These are phyloP conservation scores for Xylariaceae sp. DNA, from an alignment of 2,329 filamentous ascomycete genomes.

Conservation along the genomic window DNA sequence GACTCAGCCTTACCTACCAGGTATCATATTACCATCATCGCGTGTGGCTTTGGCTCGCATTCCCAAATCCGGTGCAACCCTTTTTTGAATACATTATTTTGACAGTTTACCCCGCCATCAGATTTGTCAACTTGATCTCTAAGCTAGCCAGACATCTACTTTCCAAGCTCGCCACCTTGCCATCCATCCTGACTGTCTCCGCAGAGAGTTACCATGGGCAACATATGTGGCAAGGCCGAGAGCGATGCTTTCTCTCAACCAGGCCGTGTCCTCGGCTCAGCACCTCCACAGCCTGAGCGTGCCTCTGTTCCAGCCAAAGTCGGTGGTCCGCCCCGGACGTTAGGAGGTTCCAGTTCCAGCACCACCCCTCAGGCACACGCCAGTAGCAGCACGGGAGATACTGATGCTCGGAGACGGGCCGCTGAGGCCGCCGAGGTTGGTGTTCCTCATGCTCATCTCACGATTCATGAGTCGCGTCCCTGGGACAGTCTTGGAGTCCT, in stretches of 20 bases:
- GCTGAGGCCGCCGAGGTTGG: conserved; percentile 82
- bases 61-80: too few relatives aligned
- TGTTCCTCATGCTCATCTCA: neutral
- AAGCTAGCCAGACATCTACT: too few relatives aligned
- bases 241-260: conserved; percentile 68
- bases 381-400: conserved; percentile 28
- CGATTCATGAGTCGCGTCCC: too few relatives aligned
- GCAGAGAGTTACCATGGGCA: conserved; percentile 62
- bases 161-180: too few relatives aligned
- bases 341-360: conserved; percentile 53
- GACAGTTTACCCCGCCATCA: too few relatives aligned
- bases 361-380: conserved; percentile 9
- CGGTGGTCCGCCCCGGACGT: conserved; percentile 58
- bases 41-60: too few relatives aligned
- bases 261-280: conserved; percentile 68
- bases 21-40: too few relatives aligned
- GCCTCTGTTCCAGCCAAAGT: conserved; percentile 52
- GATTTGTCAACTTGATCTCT: too few relatives aligned
- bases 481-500: too few relatives aligned
- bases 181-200: too few relatives aligned
- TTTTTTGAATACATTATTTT: too few relatives aligned
- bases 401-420: conserved; percentile 68
- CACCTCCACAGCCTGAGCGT: conserved; percentile 46
- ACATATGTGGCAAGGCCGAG: conserved; percentile 74
- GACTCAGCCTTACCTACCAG: too few relatives aligned